These are phyloP conservation scores for Globisporangium heterothallicum DNA, from an alignment of 352 stramenopile genomes.

Conservation along the genomic window DNA sequence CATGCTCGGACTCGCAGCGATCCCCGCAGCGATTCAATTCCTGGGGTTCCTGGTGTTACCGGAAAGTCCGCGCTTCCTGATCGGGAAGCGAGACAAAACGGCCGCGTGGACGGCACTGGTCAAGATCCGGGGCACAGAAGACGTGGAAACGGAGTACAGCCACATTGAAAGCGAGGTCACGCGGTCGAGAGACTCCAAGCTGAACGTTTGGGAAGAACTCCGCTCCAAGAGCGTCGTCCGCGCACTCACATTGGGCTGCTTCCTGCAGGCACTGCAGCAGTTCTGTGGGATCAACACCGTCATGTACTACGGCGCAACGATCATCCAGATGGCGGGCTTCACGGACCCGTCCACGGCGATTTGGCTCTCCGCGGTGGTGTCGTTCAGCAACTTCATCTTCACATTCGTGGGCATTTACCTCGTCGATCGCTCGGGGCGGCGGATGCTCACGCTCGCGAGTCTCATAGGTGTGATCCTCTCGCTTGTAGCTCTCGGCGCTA, in stretches of 20 bases:
- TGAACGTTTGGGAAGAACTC: constrained; percentile 33
- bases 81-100: constrained; percentile 30
- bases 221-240: constrained; percentile 28
- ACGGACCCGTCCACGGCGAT: constrained; percentile 61
- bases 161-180: constrained; percentile 52
- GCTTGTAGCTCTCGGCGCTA: constrained; percentile 33
- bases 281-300: constrained; percentile 86
- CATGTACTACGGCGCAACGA: constrained; percentile 84
- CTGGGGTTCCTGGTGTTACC: constrained; percentile 60
- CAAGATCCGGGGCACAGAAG: constrained; percentile 46
- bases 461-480: constrained; percentile 37
- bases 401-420: constrained; percentile 61
- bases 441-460: constrained; percentile 44
- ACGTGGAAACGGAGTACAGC: constrained; percentile 48
- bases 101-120: constrained; percentile 39
- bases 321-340: constrained; percentile 82
- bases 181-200: constrained; percentile 12
- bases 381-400: constrained; percentile 67
- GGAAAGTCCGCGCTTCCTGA: constrained; percentile 65
- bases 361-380: constrained; percentile 70
- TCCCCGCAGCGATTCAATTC: constrained; percentile 67
- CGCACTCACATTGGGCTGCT: constrained; percentile 52
- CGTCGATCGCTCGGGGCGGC: constrained; percentile 41
- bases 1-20: constrained; percentile 69
- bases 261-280: constrained; percentile 58